A percentile compares a stretch with the other conserved stretches of the same genome.
These are phyloP conservation scores for Ephemerocybe angulata DNA, from an alignment of 768 basidiomycete genomes.

Conservation along the genomic window DNA sequence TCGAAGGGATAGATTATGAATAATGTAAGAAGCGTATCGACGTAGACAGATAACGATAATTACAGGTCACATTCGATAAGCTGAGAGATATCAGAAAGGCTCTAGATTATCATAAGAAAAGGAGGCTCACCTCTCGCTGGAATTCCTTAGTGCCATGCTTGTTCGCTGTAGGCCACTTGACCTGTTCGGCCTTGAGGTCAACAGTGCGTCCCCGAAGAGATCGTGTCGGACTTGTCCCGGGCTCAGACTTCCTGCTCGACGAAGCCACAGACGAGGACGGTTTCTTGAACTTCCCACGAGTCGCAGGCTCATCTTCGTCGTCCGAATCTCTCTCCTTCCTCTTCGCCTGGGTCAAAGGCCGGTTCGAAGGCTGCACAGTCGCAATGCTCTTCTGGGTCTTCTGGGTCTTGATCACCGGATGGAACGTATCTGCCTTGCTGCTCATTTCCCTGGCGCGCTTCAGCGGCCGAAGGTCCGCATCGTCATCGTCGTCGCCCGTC, in stretches of 20 bases:
- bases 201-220: not conserved
- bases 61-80: slow-evolving; percentile 25
- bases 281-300: not conserved
- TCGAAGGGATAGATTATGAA: not conserved
- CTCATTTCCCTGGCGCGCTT: slow-evolving; percentile 6
- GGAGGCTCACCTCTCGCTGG: slow-evolving; percentile 3
- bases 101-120: not conserved
- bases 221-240: not conserved
- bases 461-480: not conserved
- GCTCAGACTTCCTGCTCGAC: not conserved
- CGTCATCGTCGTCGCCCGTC: not conserved
- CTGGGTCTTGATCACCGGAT: not conserved
- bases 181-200: not conserved
- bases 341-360: not conserved
- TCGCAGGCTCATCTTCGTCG: not conserved
- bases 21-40: not conserved
- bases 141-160: slow-evolving; percentile 2
- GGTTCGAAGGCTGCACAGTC: not conserved
- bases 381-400: too few relatives aligned
- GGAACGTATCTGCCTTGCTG: not conserved
- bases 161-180: slow-evolving; percentile 4
- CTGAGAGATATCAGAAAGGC: slow-evolving; percentile 11
- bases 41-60: slow-evolving; percentile 4
- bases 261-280: not conserved
- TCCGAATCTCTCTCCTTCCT: not conserved